phyloP scores from a whole-genome alignment of 139 green algal genomes.

The Haematococcus sp. region DNA sequence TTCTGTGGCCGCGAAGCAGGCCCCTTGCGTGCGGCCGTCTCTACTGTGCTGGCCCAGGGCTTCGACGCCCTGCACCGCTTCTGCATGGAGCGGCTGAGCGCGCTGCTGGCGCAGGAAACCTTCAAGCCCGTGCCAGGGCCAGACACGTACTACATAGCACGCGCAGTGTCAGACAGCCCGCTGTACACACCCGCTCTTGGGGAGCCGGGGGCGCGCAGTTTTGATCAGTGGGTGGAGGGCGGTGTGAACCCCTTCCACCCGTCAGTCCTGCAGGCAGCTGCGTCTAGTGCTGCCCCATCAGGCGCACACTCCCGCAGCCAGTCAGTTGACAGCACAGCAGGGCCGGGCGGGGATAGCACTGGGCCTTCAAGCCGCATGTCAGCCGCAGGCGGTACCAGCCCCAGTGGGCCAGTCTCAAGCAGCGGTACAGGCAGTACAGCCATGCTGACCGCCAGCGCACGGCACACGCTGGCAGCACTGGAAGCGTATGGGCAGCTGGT shows the following conservation, averaged over 20 bases:
- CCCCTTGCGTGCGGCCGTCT: slow-evolving; percentile 13
- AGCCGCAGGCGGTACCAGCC: background rate
- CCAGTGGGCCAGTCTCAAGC: background rate
- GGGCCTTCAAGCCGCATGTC: background rate
- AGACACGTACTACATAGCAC: too few species aligned
- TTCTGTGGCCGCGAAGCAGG: slow-evolving; percentile 22
- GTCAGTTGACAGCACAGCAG: background rate
- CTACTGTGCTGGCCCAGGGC: slow-evolving; percentile 6
- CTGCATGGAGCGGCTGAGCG: slow-evolving; percentile 5
- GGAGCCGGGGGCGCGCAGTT: slow-evolving; percentile 12
- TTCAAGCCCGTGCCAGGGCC: too few species aligned
- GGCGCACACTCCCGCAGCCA: too few species aligned
- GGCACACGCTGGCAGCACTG: slow-evolving; percentile 40
- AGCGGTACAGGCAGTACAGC: background rate
- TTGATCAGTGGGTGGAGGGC: slow-evolving; percentile 38
- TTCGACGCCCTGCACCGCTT: slow-evolving; percentile 22
- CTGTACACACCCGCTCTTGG: slow-evolving; percentile 19
- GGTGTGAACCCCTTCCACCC: slow-evolving; percentile 43
- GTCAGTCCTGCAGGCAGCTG: background rate
- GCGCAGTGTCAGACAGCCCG: slow-evolving; percentile 12
- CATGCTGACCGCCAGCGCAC: slow-evolving; percentile 40
- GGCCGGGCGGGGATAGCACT: background rate
- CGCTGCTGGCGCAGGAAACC: background rate
- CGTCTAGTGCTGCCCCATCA: background rate
- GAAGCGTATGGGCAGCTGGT: slow-evolving; percentile 42